Evolutionary conservation across 2,329 filamentous ascomycete species (phyloP).

Genomic region (Corniculantispora saksenae): DNA sequence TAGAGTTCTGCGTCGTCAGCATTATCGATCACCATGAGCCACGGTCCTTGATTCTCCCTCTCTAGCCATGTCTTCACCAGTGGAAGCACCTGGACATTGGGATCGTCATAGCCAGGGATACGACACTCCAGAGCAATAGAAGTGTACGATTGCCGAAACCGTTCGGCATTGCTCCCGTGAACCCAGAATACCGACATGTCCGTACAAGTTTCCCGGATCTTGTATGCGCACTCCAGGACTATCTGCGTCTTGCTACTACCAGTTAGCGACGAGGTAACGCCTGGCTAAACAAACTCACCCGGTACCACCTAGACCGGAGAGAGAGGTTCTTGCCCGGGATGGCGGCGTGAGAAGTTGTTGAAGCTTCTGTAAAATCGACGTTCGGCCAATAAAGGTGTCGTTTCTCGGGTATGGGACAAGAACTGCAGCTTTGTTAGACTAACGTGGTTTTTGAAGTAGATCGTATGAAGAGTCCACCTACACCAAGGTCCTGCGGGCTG

Average conservation of each 20-base stretch:
- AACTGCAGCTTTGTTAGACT: neutral
- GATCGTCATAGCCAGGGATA: conserved; percentile 28
- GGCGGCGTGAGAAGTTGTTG: neutral
- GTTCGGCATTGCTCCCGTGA: conserved; percentile 32
- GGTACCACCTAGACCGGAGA: neutral
- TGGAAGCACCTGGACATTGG: conserved; percentile 25
- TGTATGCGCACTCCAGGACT: conserved; percentile 31
- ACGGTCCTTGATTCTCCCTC: conserved; percentile 22
- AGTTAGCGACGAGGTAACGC: neutral
- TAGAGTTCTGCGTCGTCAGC: conserved; percentile 22
- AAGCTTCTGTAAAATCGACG: neutral
- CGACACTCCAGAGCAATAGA: conserved; percentile 30
- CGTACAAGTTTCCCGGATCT: conserved; percentile 23
- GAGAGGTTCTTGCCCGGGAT: neutral
- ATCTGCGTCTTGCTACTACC: conserved; percentile 35
- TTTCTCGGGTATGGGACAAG: neutral
- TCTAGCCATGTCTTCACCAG: conserved; percentile 33
- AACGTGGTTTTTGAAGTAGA: neutral
- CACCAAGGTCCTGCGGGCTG: neutral
- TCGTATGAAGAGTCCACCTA: neutral
- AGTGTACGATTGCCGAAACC: conserved; percentile 30
- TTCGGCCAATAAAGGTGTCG: neutral
- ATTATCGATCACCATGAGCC: conserved; percentile 25
- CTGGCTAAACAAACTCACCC: neutral
- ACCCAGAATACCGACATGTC: conserved; percentile 37